Evolutionary conservation across 345 rosid species (phyloP), one percentile per base, ranked within the genome.

Genomic region (Lagerstroemia speciosa): DNA sequence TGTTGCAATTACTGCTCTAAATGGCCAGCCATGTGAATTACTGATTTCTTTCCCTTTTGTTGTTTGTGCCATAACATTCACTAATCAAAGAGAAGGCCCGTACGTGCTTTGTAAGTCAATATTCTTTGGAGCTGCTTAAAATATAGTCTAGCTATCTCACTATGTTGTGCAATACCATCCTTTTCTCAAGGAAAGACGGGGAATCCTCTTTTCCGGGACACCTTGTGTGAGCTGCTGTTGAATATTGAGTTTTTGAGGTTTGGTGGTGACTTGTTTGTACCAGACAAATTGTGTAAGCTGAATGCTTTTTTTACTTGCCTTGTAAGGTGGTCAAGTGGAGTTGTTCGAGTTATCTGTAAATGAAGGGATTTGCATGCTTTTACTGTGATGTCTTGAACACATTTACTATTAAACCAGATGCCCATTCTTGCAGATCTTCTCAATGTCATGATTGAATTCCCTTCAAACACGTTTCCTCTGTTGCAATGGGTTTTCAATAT

Each of bases 1-100:
- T 70, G 31, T 63, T 70, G 29, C 73, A 62, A 48, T 48, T 30
- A 33, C 43, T 58, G 19, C 20, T 58, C 63, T 67, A 67, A 67
- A 67, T 31, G 16, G 55, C n/a, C 48, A 19, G 60, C 29, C 24
- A 30, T 19, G 34, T 27, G 34, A 27, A 58, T 58, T 29, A 48
- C 34, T 11, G 63, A 27, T 29, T 58, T 58, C 17, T 58, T 58
- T 27, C 29, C 63, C 33, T 27, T 58, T 26, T 53, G 63, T 26
- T 58, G 33, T 58, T 30, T 58, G 63, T 58, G 63, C 20, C 63
- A 0, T 58, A 14, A 30, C 63, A 58, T 58, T 30, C 19, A 10
- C 4, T 30, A 2, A 30, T 58, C 63, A 58, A 58, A 30, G 29
- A 58, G 22, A 58, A 27, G 3, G 63, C 34, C 32, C 34, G 6